Conservation (phyloP, 2,329 filamentous ascomycete genomes). For the Rhynchosporium secalis region DNA sequence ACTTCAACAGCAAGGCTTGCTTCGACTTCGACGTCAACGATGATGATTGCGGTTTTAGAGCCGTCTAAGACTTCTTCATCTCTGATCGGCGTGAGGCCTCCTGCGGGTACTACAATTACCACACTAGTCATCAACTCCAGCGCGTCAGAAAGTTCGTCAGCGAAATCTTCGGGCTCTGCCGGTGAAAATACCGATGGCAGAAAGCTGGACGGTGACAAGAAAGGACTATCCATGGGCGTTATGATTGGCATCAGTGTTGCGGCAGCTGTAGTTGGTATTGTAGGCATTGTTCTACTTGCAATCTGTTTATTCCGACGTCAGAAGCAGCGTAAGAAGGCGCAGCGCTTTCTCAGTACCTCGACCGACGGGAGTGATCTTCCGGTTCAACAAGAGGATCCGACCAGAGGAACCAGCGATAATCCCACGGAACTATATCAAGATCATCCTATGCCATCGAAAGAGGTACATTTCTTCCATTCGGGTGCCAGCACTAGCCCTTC, state of each 20-base stretch:
- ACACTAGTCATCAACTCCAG: neutral
- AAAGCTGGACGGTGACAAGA: neutral
- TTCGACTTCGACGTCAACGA: neutral
- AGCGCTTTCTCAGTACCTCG: neutral
- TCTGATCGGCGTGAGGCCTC: too few species aligned
- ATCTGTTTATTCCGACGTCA: conserved; percentile 11
- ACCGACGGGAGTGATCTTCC: neutral
- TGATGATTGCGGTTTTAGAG: too few species aligned
- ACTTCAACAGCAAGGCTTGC: neutral
- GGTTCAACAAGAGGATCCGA: neutral
- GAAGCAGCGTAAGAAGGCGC: neutral
- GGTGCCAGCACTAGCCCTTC: neutral
- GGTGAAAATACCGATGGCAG: neutral
- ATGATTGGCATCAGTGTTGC: conserved; percentile 19
- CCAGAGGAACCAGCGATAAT: neutral
- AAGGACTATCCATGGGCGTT: conserved; percentile 11
- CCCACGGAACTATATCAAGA: neutral
- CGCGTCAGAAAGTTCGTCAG: neutral
- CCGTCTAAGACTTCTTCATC: too few species aligned
- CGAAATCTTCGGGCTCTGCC: neutral
- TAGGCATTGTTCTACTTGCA: neutral
- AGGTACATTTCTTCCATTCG: neutral
- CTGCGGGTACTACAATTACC: neutral
- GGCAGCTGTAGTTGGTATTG: conserved; percentile 2
- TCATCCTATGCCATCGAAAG: neutral